These are phyloP conservation scores for Circinella umbellata DNA, from an alignment of 371 early-diverging fungal genomes.

Conservation along the genomic window DNA sequence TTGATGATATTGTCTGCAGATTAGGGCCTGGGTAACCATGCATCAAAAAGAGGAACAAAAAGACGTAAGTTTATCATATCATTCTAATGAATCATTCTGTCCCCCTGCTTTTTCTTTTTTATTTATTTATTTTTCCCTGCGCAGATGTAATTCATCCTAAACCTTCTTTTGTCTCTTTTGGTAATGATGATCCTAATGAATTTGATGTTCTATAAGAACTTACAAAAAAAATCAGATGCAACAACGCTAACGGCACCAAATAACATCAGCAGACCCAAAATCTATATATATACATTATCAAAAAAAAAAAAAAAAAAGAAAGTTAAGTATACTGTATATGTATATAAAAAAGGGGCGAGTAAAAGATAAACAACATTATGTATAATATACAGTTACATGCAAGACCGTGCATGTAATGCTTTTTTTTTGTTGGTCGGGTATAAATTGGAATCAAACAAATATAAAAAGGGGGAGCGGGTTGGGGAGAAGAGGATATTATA, in stretches of 20 bases:
- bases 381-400: neutral
- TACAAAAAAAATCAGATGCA: slow-evolving; percentile 77
- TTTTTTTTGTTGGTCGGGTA: neutral
- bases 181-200: too few relatives aligned
- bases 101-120: too few relatives aligned
- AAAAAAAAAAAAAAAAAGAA: neutral
- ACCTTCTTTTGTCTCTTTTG: neutral
- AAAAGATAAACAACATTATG: neutral
- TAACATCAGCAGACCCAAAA: slow-evolving; percentile 36
- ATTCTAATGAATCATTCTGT: too few relatives aligned
- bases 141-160: neutral
- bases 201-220: slow-evolving; percentile 12
- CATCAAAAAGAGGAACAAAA: neutral
- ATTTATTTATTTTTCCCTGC: neutral
- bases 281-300: slow-evolving; percentile 19
- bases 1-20: slow-evolving; percentile 22
- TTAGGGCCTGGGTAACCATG: slow-evolving; percentile 25
- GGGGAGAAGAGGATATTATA: too few relatives aligned
- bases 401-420: slow-evolving; percentile 3
- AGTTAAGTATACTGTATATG: neutral
- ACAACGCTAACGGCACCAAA: slow-evolving; percentile 72
- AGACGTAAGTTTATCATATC: neutral
- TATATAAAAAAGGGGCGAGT: slow-evolving; percentile 23
- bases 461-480: too few relatives aligned
- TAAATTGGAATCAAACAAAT: slow-evolving; percentile 12